Conservation (phyloP, 768 basidiomycete genomes). For the Boletus sensibilis region DNA sequence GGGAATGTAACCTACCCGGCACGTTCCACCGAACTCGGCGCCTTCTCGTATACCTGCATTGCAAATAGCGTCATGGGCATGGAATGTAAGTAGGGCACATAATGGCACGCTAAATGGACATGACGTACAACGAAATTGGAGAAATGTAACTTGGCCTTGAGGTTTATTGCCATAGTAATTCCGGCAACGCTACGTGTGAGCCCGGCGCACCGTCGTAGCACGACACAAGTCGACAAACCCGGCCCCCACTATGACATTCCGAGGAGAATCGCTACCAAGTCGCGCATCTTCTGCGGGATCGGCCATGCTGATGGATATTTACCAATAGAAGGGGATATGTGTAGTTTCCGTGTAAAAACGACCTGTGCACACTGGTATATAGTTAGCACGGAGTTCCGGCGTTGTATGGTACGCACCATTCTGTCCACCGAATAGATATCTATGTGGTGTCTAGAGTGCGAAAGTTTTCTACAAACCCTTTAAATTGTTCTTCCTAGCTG, state of each 20-base stretch:
- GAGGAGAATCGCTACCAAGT: not conserved
- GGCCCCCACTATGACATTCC: not conserved
- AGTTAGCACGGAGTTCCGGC: not conserved
- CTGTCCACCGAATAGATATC: not conserved
- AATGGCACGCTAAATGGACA: not conserved
- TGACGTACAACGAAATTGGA: slow-evolving; percentile 48
- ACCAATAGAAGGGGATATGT: not conserved
- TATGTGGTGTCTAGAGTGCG: not conserved
- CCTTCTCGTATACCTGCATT: slow-evolving; percentile 1
- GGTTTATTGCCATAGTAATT: slow-evolving; percentile 3
- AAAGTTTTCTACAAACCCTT: not conserved
- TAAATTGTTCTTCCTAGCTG: not conserved
- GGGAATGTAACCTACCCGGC: not conserved
- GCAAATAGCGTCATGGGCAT: not conserved
- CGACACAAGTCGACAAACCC: not conserved
- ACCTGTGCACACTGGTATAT: not conserved
- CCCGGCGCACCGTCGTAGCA: too few relatives aligned
- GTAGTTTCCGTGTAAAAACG: not conserved
- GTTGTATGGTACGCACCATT: not conserved
- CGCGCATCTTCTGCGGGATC: not conserved
- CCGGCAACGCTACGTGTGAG: not conserved
- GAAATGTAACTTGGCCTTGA: slow-evolving; percentile 22
- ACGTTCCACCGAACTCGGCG: not conserved
- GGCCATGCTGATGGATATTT: not conserved
- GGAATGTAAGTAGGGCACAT: slow-evolving; percentile 4